phyloP scores from a whole-genome alignment of 2,329 filamentous ascomycete species.

The Helotiales sp. region DNA sequence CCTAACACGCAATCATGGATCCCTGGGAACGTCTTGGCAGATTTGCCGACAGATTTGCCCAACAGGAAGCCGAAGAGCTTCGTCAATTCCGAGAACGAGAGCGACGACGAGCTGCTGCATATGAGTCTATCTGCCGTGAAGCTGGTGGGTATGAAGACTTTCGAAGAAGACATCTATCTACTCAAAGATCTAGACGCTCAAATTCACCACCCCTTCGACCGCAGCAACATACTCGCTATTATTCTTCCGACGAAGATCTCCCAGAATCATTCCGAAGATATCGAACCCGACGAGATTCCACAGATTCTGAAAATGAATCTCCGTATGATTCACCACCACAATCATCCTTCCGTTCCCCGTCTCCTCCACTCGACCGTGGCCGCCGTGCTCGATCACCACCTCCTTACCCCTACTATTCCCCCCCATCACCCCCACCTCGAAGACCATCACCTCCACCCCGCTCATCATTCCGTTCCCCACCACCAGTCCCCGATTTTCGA shows the following conservation, averaged over 20 bases:
- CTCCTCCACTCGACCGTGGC: neutral
- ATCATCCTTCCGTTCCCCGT: neutral
- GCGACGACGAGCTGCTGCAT: neutral
- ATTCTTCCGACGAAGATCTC: neutral
- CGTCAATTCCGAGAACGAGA: neutral
- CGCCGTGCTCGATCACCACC: neutral
- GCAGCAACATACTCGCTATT: neutral
- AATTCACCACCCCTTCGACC: neutral
- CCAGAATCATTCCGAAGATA: neutral
- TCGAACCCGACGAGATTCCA: neutral
- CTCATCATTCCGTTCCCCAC: neutral
- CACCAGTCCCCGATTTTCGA: neutral
- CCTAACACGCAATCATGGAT: no score
- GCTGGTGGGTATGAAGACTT: neutral
- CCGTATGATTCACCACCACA: neutral
- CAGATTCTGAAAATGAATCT: neutral
- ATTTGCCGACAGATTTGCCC: no score
- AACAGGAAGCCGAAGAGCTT: neutral
- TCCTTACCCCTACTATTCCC: neutral
- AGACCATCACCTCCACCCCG: neutral
- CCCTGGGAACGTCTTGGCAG: no score
- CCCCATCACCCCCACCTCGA: neutral
- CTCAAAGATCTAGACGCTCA: no score
- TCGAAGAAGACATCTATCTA: neutral
- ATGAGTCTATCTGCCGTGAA: neutral